These are phyloP conservation scores for Begonia peltatifolia DNA, from an alignment of 306 rosid species.

Conservation along the genomic window DNA sequence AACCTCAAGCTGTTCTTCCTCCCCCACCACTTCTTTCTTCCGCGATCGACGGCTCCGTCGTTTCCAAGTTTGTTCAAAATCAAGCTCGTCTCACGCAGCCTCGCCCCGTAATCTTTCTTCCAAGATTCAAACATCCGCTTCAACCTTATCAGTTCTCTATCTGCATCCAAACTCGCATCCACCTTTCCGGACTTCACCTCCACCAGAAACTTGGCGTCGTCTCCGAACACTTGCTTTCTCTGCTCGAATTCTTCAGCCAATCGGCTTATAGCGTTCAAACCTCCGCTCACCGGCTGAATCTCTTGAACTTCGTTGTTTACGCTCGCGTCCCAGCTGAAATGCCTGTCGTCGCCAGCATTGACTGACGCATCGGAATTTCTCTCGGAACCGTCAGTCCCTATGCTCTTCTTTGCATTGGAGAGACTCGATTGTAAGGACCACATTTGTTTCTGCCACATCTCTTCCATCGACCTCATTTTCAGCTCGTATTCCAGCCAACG, in stretches of 20 bases:
- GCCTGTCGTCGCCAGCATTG: conserved; percentile 74
- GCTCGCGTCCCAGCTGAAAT: conserved; percentile 63
- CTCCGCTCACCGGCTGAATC: conserved; percentile 81
- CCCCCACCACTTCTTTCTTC: conserved; percentile 90
- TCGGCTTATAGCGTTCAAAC: conserved; percentile 88
- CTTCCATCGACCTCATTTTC: conserved; percentile 99
- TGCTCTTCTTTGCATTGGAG: conserved; percentile 96
- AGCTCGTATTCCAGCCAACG: conserved; percentile 96
- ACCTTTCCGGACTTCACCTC: conserved; percentile 98
- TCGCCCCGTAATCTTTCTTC: conserved; percentile 82
- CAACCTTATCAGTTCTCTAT: conserved; percentile 78
- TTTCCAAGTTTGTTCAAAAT: conserved; percentile 73
- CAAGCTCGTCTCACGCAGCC: conserved; percentile 85
- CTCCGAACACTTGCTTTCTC: conserved; percentile 94
- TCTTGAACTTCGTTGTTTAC: conserved; percentile 73
- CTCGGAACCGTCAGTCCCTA: conserved; percentile 74
- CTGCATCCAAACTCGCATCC: conserved; percentile 86
- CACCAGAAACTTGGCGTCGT: conserved; percentile 97
- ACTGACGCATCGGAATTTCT: conserved; percentile 90
- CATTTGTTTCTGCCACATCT: conserved; percentile 99
- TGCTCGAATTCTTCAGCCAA: conserved; percentile 95
- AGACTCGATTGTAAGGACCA: conserved; percentile 96
- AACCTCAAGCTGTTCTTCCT: conserved; percentile 79
- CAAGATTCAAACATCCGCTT: conserved; percentile 95
- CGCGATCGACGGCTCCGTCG: conserved; percentile 54